These are phyloP conservation scores for Ustilago curta DNA, from an alignment of 1,284 basidiomycete species.

Conservation along the genomic window DNA sequence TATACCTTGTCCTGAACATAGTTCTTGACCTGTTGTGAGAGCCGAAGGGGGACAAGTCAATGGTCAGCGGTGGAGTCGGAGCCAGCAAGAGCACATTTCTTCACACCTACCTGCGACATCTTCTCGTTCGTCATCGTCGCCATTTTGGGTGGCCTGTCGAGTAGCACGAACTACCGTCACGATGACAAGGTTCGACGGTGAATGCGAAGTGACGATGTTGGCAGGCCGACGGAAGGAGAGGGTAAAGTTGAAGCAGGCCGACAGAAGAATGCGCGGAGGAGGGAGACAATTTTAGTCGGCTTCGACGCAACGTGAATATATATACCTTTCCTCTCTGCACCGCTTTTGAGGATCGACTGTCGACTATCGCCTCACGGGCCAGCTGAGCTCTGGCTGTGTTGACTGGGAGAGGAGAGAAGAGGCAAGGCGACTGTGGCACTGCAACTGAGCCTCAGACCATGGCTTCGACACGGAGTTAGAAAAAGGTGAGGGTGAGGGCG, in stretches of 20 bases:
- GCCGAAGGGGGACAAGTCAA: background rate
- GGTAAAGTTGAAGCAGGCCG: background rate
- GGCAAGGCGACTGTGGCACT: too few species aligned
- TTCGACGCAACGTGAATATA: background rate
- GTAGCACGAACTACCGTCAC: conserved; percentile 5
- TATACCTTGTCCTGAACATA: conserved; percentile 38
- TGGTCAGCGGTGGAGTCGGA: background rate
- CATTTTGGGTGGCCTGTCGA: conserved; percentile 13
- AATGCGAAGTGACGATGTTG: background rate
- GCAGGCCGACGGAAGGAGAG: background rate
- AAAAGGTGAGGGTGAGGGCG: background rate
- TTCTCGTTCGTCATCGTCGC: conserved; percentile 24
- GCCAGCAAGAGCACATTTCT: background rate
- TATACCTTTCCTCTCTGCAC: background rate
- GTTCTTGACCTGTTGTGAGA: conserved; percentile 20
- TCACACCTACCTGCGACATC: conserved; percentile 27
- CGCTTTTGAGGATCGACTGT: background rate
- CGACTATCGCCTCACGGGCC: background rate
- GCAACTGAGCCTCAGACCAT: conserved; percentile 4
- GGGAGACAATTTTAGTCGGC: background rate
- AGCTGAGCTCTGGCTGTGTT: background rate
- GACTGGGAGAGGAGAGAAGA: background rate
- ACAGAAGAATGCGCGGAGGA: background rate
- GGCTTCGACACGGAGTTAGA: conserved; percentile 11
- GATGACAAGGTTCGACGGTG: background rate